These are phyloP conservation scores for Epichloe sp. DNA, from an alignment of 2,329 filamentous ascomycete species.

Conservation along the genomic window DNA sequence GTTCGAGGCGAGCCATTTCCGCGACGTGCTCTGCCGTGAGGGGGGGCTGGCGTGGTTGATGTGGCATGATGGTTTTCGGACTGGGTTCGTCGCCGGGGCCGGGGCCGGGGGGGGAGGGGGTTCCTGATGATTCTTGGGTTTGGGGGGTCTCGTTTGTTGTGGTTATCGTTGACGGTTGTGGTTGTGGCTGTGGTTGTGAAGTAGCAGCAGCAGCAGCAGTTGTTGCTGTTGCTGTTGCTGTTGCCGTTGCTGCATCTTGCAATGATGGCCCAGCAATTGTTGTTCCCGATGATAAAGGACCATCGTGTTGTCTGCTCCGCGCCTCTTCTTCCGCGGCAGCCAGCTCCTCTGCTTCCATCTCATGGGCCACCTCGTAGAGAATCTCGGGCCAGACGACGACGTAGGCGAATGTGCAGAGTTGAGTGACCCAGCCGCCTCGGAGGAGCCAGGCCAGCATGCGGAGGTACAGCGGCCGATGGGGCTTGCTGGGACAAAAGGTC, in stretches of 20 bases:
- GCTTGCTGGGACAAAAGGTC: conserved; percentile 70
- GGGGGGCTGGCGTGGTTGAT: conserved; percentile 8
- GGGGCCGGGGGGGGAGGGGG: conserved; percentile 1
- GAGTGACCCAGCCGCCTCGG: conserved; percentile 84
- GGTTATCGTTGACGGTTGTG: neutral
- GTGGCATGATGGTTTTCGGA: neutral
- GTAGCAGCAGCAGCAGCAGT: no score
- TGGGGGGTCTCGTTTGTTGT: neutral
- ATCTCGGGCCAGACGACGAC: conserved; percentile 74
- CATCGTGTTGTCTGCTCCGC: conserved; percentile 3
- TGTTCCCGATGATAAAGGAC: neutral
- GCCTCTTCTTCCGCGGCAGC: conserved; percentile 20
- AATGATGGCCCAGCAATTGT: neutral
- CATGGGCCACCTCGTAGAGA: conserved; percentile 64
- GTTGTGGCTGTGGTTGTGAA: neutral
- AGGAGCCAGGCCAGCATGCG: conserved; percentile 88
- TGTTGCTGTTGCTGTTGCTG: neutral
- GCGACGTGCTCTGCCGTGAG: conserved; percentile 43
- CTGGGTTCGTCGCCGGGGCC: conserved; percentile 2
- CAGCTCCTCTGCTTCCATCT: conserved; percentile 53
- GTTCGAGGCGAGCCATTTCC: conserved; percentile 46
- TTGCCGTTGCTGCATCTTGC: neutral
- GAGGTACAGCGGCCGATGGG: conserved; percentile 78
- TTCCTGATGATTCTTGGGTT: conserved; percentile 10
- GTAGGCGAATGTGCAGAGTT: conserved; percentile 84